Conservation (phyloP, 495 filamentous ascomycete species). For the Penicillium cosmopolitanum region DNA sequence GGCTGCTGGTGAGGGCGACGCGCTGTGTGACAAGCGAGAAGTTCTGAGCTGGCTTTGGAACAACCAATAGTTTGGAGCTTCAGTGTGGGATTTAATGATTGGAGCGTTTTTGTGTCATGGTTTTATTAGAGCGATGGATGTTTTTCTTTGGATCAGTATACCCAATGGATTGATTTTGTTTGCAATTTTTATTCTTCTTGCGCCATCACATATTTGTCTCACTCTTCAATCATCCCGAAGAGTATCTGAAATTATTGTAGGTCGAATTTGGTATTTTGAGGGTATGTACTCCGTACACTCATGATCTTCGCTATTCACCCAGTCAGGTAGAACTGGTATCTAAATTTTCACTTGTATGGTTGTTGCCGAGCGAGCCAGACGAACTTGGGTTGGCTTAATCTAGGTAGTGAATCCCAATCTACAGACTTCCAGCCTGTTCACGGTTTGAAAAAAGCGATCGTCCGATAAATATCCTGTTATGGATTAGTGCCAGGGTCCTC, state of each 20-base stretch:
- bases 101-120: neutral
- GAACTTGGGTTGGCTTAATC: neutral
- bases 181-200: neutral
- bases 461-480: neutral
- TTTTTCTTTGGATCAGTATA: slow-evolving; percentile 11
- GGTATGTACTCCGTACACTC: too few species aligned
- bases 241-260: neutral
- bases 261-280: neutral
- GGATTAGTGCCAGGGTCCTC: neutral
- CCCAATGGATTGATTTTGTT: slow-evolving; percentile 12
- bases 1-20: slow-evolving; percentile 42
- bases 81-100: neutral
- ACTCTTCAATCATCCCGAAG: neutral
- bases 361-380: neutral
- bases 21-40: slow-evolving; percentile 46
- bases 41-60: slow-evolving; percentile 30
- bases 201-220: neutral
- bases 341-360: neutral
- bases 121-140: slow-evolving; percentile 3
- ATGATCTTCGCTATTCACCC: too few species aligned
- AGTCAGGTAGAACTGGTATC: too few species aligned
- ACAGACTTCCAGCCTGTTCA: neutral
- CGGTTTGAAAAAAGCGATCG: neutral
- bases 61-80: slow-evolving; percentile 8
- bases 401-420: neutral